These are phyloP conservation scores for Aethionema arabicum DNA, from an alignment of 345 rosid species.

Conservation along the genomic window DNA sequence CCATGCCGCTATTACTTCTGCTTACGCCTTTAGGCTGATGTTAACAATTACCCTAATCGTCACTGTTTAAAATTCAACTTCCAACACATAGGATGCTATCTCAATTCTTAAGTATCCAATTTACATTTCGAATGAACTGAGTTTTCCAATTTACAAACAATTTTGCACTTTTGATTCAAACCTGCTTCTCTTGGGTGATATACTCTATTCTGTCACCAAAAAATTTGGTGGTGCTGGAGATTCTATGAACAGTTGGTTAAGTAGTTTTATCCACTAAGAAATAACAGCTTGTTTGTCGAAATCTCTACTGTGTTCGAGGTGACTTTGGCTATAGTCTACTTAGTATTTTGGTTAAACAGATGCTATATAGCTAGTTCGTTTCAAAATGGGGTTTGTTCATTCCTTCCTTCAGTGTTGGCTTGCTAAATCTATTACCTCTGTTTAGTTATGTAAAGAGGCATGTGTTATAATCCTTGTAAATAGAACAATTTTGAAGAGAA, in stretches of 20 bases:
- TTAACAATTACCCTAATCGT: neutral
- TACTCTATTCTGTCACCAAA: neutral
- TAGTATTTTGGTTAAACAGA: neutral
- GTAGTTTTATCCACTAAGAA: neutral
- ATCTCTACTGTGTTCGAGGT: neutral
- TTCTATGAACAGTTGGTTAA: neutral
- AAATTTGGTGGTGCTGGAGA: neutral
- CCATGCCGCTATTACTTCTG: neutral
- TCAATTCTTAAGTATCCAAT: neutral
- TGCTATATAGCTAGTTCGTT: neutral
- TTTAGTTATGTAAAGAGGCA: neutral
- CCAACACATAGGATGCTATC: neutral
- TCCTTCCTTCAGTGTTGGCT: neutral
- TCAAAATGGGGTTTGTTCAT: neutral
- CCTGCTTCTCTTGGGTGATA: neutral
- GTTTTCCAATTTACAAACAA: neutral
- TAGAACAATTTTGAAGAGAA: slow-evolving; percentile 5
- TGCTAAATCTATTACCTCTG: neutral
- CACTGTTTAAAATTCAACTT: neutral
- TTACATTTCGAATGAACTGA: neutral
- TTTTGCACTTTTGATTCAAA: neutral
- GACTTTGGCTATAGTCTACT: neutral
- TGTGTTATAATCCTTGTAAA: neutral
- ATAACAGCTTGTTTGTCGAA: neutral
- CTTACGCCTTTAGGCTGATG: neutral